Evolutionary conservation across 352 stramenopile genomes (phyloP).

Genomic region (Pythium rhizo-oryzae): DNA sequence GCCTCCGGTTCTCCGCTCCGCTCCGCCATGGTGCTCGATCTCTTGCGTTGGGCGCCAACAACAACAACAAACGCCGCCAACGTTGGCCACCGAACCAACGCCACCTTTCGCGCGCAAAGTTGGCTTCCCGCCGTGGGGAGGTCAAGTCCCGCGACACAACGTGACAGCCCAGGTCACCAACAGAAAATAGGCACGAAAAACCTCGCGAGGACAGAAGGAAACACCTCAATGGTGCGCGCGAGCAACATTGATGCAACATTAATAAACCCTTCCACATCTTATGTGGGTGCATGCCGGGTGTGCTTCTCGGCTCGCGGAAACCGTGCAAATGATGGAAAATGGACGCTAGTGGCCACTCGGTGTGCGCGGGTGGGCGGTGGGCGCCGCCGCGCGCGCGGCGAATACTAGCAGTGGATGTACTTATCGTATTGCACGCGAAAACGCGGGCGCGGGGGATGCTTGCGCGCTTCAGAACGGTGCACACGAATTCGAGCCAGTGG

Average conservation of each 20-base stretch:
- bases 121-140: too few relatives aligned
- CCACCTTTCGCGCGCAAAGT: too few relatives aligned
- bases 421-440: slow-evolving; percentile 12
- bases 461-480: background rate
- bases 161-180: background rate
- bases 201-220: background rate
- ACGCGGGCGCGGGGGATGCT: background rate
- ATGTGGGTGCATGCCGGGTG: background rate
- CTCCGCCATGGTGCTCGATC: too few relatives aligned
- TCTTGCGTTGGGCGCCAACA: too few relatives aligned
- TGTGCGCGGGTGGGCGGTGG: background rate
- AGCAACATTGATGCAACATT: slow-evolving; percentile 14
- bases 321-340: slow-evolving; percentile 16
- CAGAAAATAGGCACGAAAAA: slow-evolving; percentile 15
- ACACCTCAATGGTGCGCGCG: slow-evolving; percentile 4
- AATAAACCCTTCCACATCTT: slow-evolving; percentile 16
- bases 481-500: slow-evolving; percentile 17
- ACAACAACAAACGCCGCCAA: too few relatives aligned
- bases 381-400: background rate
- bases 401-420: background rate
- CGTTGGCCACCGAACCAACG: too few relatives aligned
- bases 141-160: too few relatives aligned
- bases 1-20: too few relatives aligned
- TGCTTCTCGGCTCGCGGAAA: background rate
- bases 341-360: slow-evolving; percentile 1